These are phyloP conservation scores for Penicillium capsulatum DNA, from an alignment of 2,329 filamentous ascomycete species.

Conservation along the genomic window DNA sequence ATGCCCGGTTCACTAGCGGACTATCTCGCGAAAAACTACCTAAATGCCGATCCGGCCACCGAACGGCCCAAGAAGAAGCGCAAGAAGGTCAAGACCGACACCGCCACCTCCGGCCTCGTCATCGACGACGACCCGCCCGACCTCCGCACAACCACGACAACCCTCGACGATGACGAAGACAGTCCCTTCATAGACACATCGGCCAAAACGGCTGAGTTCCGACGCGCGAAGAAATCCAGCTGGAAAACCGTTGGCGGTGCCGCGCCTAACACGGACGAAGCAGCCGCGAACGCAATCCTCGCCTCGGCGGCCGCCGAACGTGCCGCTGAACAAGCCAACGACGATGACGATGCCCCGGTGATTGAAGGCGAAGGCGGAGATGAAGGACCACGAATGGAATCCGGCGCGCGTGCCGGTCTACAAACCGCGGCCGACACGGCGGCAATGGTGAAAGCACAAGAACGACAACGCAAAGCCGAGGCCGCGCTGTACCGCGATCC, in stretches of 20 bases:
- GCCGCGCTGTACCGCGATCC: slow-evolving; percentile 42
- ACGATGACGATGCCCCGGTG: slow-evolving; percentile 48
- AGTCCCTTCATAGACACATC: slow-evolving; percentile 29
- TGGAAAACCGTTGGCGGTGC: slow-evolving; percentile 68
- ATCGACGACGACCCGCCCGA: slow-evolving; percentile 42
- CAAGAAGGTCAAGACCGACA: slow-evolving; percentile 50
- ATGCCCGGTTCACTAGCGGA: slow-evolving; percentile 57
- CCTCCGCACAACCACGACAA: slow-evolving; percentile 28
- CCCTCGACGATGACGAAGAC: slow-evolving; percentile 36
- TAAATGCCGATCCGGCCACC: slow-evolving; percentile 58
- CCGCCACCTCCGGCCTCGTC: slow-evolving; percentile 39
- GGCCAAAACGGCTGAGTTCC: slow-evolving; percentile 51
- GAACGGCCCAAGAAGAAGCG: slow-evolving; percentile 54
- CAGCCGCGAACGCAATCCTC: slow-evolving; percentile 74
- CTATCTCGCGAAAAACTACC: slow-evolving; percentile 89
- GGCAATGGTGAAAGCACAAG: slow-evolving; percentile 62
- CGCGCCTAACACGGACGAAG: slow-evolving; percentile 34
- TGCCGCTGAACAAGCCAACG: slow-evolving; percentile 47
- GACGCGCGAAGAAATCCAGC: slow-evolving; percentile 69
- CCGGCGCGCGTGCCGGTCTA: slow-evolving; percentile 80
- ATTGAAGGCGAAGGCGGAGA: slow-evolving; percentile 41
- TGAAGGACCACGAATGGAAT: slow-evolving; percentile 65
- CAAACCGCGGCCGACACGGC: slow-evolving; percentile 78
- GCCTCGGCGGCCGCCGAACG: slow-evolving; percentile 66
- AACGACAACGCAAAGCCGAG: slow-evolving; percentile 49